These are phyloP conservation scores for Saturnispora gosingensis DNA, from an alignment of 805 yeast genomes.

Conservation along the genomic window DNA sequence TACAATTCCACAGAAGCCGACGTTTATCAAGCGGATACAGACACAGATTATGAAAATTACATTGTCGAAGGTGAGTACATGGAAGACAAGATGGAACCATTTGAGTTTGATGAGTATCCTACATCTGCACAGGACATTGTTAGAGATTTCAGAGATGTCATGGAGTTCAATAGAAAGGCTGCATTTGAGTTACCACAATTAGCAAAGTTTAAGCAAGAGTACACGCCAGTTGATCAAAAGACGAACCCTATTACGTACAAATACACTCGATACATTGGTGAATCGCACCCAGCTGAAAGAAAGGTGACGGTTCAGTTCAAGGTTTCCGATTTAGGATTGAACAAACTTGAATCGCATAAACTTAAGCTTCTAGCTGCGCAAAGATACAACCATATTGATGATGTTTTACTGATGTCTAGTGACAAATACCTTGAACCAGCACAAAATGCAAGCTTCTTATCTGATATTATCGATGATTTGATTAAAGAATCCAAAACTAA, in stretches of 20 bases:
- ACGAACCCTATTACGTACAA: conserved; percentile 54
- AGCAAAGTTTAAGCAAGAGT: conserved; percentile 64
- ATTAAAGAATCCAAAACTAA: conserved; percentile 56
- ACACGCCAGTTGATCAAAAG: conserved; percentile 37
- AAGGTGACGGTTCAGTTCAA: conserved; percentile 56
- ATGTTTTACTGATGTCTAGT: conserved; percentile 54
- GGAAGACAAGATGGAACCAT: conserved; percentile 28
- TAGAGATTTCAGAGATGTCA: conserved; percentile 61
- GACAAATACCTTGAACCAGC: conserved; percentile 65
- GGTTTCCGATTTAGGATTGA: conserved; percentile 45
- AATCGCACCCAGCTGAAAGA: conserved; percentile 56
- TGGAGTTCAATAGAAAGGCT: conserved; percentile 71
- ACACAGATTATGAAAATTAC: conserved; percentile 33
- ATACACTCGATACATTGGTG: conserved; percentile 69
- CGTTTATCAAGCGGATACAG: conserved; percentile 30
- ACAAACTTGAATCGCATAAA: conserved; percentile 52
- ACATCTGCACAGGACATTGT: conserved; percentile 63
- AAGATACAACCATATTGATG: conserved; percentile 56
- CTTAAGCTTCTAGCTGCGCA: conserved; percentile 70
- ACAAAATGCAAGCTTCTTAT: conserved; percentile 73
- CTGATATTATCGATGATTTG: conserved; percentile 53
- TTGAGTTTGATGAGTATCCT: conserved; percentile 57
- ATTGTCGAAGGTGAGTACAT: conserved; percentile 27
- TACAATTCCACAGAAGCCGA: conserved; percentile 40
- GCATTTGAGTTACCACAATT: conserved; percentile 89